Evolutionary conservation across 306 rosid genomes (phyloP).

Genomic region (Rosa lucieae): DNA sequence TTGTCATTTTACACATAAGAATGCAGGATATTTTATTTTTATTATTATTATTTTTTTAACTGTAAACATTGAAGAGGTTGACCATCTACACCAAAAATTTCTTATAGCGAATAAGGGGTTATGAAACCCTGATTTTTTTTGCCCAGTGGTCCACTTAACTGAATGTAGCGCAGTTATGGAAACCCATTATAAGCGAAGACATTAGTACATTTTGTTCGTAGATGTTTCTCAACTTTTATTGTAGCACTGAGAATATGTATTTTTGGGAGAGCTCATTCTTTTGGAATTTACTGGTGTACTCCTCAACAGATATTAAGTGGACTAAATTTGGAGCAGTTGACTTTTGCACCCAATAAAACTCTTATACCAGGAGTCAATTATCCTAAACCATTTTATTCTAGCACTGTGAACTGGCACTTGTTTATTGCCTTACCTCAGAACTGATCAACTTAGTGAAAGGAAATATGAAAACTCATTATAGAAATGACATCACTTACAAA

Average conservation of each 20-base stretch:
- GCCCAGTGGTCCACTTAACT: not conserved
- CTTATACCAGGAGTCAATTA: not conserved
- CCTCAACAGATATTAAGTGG: not conserved
- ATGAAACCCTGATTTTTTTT: not conserved
- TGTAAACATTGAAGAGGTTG: constrained; percentile 10
- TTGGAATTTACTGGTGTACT: not conserved
- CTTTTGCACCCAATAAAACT: not conserved
- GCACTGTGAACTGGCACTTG: not conserved
- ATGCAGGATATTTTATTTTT: not conserved
- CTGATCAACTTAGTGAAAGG: not conserved
- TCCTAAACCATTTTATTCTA: not conserved
- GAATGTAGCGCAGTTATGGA: not conserved
- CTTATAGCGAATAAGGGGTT: not conserved
- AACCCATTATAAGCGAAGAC: not conserved
- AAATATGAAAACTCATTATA: not conserved
- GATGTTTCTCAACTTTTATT: not conserved
- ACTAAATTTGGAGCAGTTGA: constrained; percentile 1
- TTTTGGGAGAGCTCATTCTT: not conserved
- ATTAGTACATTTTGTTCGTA: not conserved
- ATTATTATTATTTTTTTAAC: not conserved
- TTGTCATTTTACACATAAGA: constrained; percentile 6
- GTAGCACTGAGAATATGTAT: not conserved
- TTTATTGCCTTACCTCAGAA: not conserved
- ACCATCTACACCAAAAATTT: constrained; percentile 1
- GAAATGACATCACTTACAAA: not conserved